Percentiles rank a stretch among this genome's conserved stretches.
Evolutionary conservation across 805 yeast species (phyloP).

Genomic region (Isabelozyma gotoi): DNA sequence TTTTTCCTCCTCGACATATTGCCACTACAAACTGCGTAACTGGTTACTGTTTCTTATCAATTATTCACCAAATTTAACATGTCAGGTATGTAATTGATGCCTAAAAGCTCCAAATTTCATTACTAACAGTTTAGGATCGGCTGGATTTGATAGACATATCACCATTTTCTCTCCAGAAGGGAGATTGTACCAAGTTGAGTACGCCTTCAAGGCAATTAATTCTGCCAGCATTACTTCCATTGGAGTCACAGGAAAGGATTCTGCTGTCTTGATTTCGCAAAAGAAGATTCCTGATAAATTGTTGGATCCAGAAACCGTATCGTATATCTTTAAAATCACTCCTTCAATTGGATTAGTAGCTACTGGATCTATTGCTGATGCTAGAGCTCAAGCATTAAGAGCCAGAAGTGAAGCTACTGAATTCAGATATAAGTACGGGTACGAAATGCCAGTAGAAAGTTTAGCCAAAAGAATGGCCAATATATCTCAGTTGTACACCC

Average conservation of each 20-base stretch:
- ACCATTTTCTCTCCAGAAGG: conserved; percentile 99
- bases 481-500: conserved; percentile 92
- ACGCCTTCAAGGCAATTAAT: conserved; percentile 96
- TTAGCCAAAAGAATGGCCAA: conserved; percentile 95
- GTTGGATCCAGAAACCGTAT: conserved; percentile 81
- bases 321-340: conserved; percentile 82
- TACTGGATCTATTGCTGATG: conserved; percentile 96
- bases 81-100: not conserved
- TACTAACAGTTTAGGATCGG: conserved; percentile 34
- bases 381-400: conserved; percentile 83
- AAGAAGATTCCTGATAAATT: conserved; percentile 96
- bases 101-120: not conserved
- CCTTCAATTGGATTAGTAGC: conserved; percentile 84
- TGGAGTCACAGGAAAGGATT: conserved; percentile 83
- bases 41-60: not conserved
- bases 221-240: conserved; percentile 87
- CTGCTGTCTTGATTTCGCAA: conserved; percentile 86
- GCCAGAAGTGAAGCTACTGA: conserved; percentile 97
- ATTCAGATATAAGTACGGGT: conserved; percentile 90
- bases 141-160: conserved; percentile 99
- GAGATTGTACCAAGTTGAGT: conserved; percentile 94
- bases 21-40: not conserved
- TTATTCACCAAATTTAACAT: not conserved
- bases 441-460: conserved; percentile 94
- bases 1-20: not conserved